phyloP scores from a whole-genome alignment of 305 asterid genomes.

The Fraxinus ornus region DNA sequence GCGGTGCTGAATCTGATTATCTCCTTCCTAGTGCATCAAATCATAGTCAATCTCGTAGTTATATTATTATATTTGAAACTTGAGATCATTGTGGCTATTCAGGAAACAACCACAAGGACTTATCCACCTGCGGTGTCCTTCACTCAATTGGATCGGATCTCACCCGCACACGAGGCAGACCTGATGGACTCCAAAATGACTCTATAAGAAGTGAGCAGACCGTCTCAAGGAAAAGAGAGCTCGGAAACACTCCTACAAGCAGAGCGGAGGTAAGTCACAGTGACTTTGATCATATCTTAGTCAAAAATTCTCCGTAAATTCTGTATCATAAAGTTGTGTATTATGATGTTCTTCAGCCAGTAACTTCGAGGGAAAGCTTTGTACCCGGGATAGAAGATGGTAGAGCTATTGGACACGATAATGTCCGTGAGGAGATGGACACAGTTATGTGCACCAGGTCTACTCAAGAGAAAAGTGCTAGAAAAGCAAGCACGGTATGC shows the following conservation, averaged over 20 bases:
- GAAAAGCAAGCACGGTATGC: slow-evolving; percentile 87
- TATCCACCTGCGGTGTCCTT: slow-evolving; percentile 81
- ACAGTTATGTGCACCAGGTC: slow-evolving; percentile 48
- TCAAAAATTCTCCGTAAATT: background rate
- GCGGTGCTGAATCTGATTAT: slow-evolving; percentile 25
- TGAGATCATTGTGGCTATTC: slow-evolving; percentile 8
- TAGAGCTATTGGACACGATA: slow-evolving; percentile 31
- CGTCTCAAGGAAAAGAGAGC: slow-evolving; percentile 44
- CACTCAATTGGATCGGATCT: slow-evolving; percentile 86
- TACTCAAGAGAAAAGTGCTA: slow-evolving; percentile 58
- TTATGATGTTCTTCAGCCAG: slow-evolving; percentile 53
- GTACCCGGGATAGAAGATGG: slow-evolving; percentile 52
- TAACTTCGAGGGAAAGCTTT: slow-evolving; percentile 76
- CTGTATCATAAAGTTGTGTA: background rate
- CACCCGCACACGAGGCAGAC: slow-evolving; percentile 65
- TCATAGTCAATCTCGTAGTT: background rate
- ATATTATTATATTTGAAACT: background rate
- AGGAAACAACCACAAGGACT: slow-evolving; percentile 51
- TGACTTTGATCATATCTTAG: background rate
- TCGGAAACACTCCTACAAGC: slow-evolving; percentile 73
- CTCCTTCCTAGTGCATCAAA: slow-evolving; percentile 9
- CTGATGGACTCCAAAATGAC: slow-evolving; percentile 41
- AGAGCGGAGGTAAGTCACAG: slow-evolving; percentile 50
- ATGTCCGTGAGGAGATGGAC: slow-evolving; percentile 38
- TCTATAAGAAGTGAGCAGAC: slow-evolving; percentile 58